Conservation (phyloP, 495 filamentous ascomycete species). For the Extremus antarcticus region DNA sequence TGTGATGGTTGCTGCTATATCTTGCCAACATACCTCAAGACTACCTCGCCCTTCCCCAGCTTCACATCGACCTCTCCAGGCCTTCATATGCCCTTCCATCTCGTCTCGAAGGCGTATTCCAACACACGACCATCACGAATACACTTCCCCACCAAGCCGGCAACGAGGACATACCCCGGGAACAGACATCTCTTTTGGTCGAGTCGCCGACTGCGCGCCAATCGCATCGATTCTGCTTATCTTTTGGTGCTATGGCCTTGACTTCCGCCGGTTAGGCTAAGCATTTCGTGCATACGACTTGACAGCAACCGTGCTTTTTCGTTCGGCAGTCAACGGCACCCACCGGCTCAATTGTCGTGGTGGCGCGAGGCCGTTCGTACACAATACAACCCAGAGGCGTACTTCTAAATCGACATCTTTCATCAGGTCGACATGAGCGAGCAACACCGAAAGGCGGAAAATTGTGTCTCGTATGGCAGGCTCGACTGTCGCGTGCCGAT, state of each 20-base stretch:
- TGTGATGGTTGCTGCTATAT: neutral
- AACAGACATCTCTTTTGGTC: neutral
- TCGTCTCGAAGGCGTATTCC: neutral
- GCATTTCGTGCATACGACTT: neutral
- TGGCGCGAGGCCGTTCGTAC: neutral
- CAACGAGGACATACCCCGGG: neutral
- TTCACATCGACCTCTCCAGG: neutral
- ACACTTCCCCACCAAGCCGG: neutral
- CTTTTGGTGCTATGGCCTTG: too few species aligned
- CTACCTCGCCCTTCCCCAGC: neutral
- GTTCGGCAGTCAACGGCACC: too few species aligned
- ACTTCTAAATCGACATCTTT: neutral
- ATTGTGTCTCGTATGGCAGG: too few species aligned
- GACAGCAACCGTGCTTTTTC: neutral
- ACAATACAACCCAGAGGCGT: neutral
- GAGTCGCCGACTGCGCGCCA: neutral
- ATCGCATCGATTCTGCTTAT: neutral
- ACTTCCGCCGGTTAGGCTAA: neutral
- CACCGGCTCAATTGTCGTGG: neutral
- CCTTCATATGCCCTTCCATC: neutral
- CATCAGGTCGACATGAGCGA: neutral
- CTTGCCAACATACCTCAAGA: too few species aligned
- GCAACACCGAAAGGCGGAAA: neutral
- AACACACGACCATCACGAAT: neutral
- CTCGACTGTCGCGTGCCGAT: neutral